Evolutionary conservation across 2,329 filamentous ascomycete species (phyloP).

Genomic region (Pochonia chlamydosporia): DNA sequence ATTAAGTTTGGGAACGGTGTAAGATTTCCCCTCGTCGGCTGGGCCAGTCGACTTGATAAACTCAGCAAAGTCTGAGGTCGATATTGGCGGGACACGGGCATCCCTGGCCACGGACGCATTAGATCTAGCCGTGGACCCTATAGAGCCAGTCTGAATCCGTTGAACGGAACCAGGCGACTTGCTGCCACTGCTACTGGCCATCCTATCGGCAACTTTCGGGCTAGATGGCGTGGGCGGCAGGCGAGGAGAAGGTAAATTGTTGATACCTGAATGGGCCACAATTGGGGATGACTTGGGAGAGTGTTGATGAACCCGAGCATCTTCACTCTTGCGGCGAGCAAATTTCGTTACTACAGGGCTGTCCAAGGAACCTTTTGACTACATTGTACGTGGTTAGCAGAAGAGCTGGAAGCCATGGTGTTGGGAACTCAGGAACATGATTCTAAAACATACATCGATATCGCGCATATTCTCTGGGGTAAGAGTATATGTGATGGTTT

Average conservation of each 20-base stretch:
- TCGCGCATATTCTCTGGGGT: slow-evolving; percentile 76
- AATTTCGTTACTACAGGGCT: slow-evolving; percentile 37
- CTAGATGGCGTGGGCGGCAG: slow-evolving; percentile 9
- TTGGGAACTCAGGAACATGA: background rate
- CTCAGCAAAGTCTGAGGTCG: slow-evolving; percentile 76
- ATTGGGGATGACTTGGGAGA: slow-evolving; percentile 46
- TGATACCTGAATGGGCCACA: slow-evolving; percentile 27
- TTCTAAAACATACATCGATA: slow-evolving; percentile 54
- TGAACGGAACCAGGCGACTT: slow-evolving; percentile 15
- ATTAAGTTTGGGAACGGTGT: slow-evolving; percentile 29
- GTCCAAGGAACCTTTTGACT: slow-evolving; percentile 36
- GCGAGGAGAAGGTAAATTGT: slow-evolving; percentile 14
- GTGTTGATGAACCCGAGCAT: slow-evolving; percentile 29
- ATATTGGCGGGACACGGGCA: slow-evolving; percentile 63
- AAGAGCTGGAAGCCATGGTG: background rate
- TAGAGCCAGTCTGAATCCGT: slow-evolving; percentile 16
- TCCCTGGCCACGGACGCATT: slow-evolving; percentile 54
- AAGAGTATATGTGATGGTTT: slow-evolving; percentile 77
- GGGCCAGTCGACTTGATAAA: slow-evolving; percentile 86
- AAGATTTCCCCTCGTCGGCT: slow-evolving; percentile 33
- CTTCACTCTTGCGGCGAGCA: slow-evolving; percentile 39
- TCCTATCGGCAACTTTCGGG: slow-evolving; percentile 9
- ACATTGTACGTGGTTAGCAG: slow-evolving; percentile 11
- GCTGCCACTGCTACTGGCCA: background rate
- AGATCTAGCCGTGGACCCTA: slow-evolving; percentile 15